These are phyloP conservation scores for Alloteropsis semialata DNA, from an alignment of 176 grass and related monocot species.

Conservation along the genomic window DNA sequence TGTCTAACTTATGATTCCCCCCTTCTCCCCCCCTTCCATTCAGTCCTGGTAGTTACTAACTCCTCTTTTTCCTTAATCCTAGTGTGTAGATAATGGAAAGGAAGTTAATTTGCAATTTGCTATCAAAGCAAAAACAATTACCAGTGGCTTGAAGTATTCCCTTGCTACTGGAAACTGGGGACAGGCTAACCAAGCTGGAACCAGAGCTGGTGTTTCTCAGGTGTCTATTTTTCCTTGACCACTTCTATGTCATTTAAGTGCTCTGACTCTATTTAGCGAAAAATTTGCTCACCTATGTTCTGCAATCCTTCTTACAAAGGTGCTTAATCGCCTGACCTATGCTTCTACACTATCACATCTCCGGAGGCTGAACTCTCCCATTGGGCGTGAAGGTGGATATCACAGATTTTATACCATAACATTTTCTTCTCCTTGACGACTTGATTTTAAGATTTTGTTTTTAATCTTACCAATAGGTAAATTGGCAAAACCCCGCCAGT, in stretches of 20 bases:
- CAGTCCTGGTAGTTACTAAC: conserved; percentile 27
- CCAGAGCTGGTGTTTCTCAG: conserved; percentile 95
- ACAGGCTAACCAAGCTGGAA: conserved; percentile 92
- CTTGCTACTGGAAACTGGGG: conserved; percentile 95
- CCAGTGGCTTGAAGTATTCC: conserved; percentile 82
- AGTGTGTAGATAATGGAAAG: conserved; percentile 99
- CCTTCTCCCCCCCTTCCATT: not conserved
- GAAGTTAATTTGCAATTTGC: conserved; percentile 99
- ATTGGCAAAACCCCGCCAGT: conserved; percentile 90
- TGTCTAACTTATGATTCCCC: conserved; percentile 15
- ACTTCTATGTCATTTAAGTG: not conserved
- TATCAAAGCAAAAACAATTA: conserved; percentile 99
- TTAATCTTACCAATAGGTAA: conserved; percentile 63
- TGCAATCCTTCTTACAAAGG: conserved; percentile 40
- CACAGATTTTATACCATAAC: not conserved
- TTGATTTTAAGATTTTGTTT: not conserved
- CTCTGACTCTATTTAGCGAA: conserved; percentile 18
- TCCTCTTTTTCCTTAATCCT: conserved; percentile 27
- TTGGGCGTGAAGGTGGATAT: conserved; percentile 91
- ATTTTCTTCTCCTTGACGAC: not conserved
- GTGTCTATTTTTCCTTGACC: conserved; percentile 41
- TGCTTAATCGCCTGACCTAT: conserved; percentile 98
- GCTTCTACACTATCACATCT: conserved; percentile 98
- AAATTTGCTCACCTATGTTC: not conserved
- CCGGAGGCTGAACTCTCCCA: conserved; percentile 95